A percentile compares a stretch with the other conserved stretches of the same genome.
phyloP scores from a whole-genome alignment of 805 yeast species.

The Cyberlindnera mississippiensis region DNA sequence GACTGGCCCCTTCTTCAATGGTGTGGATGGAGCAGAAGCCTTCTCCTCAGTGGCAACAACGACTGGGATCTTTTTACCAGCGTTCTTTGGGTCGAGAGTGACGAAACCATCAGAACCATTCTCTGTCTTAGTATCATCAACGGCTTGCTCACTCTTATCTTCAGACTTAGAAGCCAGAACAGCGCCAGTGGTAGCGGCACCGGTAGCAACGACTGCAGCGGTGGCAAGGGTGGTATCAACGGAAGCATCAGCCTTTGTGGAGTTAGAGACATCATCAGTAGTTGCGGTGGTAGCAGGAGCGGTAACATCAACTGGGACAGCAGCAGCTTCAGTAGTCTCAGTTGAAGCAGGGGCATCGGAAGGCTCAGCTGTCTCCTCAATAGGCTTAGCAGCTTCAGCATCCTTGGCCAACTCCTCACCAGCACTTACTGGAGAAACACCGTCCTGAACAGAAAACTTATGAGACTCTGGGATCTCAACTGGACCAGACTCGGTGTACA shows the following conservation, averaged over 20 bases:
- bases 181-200: slow-evolving; percentile 5
- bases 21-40: slow-evolving; percentile 4
- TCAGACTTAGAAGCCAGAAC: slow-evolving; percentile 4
- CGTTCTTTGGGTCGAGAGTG: slow-evolving; percentile 24
- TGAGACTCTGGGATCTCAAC: slow-evolving; percentile 22
- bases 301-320: background rate
- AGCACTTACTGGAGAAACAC: slow-evolving; percentile 9
- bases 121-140: background rate
- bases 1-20: slow-evolving; percentile 4
- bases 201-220: background rate
- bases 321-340: background rate
- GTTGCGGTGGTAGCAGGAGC: too few relatives aligned
- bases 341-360: background rate
- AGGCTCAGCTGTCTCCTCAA: slow-evolving; percentile 4
- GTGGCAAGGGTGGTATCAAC: background rate
- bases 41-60: slow-evolving; percentile 2
- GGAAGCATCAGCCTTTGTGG: background rate
- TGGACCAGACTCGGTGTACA: slow-evolving; percentile 15
- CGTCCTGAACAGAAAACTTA: slow-evolving; percentile 17
- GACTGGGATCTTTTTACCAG: slow-evolving; percentile 10
- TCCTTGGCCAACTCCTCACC: slow-evolving; percentile 2
- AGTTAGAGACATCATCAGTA: too few relatives aligned
- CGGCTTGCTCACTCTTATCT: background rate
- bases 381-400: background rate
- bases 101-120: slow-evolving; percentile 5